Evolutionary conservation across 139 green algal species (phyloP).

Genomic region (Asterochloris sp.): DNA sequence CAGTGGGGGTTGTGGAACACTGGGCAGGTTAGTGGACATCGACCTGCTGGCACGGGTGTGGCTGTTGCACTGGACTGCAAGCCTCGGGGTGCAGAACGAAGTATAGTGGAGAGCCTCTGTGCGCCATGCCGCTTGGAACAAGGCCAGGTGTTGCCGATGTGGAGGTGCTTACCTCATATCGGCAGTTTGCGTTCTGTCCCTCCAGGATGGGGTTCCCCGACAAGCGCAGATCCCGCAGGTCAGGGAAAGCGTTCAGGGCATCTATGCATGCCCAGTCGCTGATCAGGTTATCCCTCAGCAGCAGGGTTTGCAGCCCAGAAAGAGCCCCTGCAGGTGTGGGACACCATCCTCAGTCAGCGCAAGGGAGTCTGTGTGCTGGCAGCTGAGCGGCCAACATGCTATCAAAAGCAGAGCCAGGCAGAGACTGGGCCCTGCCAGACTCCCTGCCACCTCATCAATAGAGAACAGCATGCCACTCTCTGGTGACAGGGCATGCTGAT

Average conservation of each 20-base stretch:
- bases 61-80: background rate
- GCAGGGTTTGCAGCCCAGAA: slow-evolving; percentile 34
- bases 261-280: slow-evolving; percentile 56
- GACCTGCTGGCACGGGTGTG: background rate
- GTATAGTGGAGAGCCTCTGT: background rate
- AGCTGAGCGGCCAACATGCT: background rate
- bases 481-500: background rate
- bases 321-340: slow-evolving; percentile 24
- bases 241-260: slow-evolving; percentile 54
- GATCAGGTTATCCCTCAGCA: slow-evolving; percentile 55
- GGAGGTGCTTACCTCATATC: slow-evolving; percentile 49
- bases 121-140: background rate
- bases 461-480: background rate
- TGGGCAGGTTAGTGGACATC: background rate
- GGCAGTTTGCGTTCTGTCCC: slow-evolving; percentile 25
- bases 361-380: background rate
- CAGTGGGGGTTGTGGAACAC: background rate
- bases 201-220: slow-evolving; percentile 71
- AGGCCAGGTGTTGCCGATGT: background rate
- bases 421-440: background rate
- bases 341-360: background rate
- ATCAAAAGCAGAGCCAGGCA: background rate
- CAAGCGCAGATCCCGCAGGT: slow-evolving; percentile 59
- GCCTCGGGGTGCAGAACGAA: too few species aligned
- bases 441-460: background rate